Evolutionary conservation across 768 basidiomycete species (phyloP).

Genomic region (Lepiota subincarnata): DNA sequence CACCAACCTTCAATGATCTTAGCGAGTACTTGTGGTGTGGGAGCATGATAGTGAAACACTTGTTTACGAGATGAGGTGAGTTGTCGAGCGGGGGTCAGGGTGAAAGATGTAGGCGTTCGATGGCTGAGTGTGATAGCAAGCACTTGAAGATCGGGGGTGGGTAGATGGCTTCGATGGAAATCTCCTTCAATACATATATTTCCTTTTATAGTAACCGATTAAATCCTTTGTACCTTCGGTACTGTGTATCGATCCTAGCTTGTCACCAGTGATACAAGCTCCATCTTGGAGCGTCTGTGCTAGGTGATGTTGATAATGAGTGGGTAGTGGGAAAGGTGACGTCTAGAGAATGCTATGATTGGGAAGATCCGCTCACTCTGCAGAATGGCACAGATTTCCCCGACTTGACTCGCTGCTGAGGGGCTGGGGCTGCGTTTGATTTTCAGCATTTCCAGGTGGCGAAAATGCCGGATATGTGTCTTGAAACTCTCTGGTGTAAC

Average conservation of each 20-base stretch:
- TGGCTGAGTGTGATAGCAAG: too few relatives aligned
- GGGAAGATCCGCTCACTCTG: neutral
- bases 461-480: neutral
- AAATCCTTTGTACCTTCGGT: too few relatives aligned
- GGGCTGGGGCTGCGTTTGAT: neutral
- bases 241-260: too few relatives aligned
- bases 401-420: neutral
- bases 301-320: neutral
- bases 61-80: neutral
- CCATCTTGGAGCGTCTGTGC: neutral
- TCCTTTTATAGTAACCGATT: too few relatives aligned
- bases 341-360: neutral
- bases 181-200: too few relatives aligned
- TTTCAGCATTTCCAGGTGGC: neutral
- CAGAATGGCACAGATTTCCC: neutral
- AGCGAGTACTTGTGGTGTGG: neutral
- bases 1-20: neutral
- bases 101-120: neutral
- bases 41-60: neutral
- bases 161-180: too few relatives aligned
- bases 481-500: neutral
- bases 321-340: neutral
- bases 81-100: neutral
- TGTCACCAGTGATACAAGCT: too few relatives aligned
- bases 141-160: too few relatives aligned